phyloP scores from a whole-genome alignment of 371 early-diverging fungal genomes.

The Syncephalastrum monosporum region DNA sequence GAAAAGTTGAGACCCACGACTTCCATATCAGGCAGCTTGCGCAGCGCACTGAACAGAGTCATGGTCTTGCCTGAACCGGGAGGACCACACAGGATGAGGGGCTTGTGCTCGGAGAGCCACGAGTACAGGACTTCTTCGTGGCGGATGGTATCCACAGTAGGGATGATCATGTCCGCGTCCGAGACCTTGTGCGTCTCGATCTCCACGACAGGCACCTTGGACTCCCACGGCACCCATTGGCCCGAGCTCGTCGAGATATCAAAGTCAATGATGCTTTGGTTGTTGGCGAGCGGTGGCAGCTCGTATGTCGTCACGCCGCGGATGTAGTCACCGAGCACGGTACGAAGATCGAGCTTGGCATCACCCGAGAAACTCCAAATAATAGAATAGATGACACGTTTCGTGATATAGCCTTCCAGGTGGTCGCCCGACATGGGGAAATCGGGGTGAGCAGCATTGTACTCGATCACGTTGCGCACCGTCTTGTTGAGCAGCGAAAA shows the following conservation, averaged over 20 bases:
- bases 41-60: conserved; percentile 95
- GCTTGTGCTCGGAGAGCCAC: conserved; percentile 94
- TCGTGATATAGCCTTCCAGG: conserved; percentile 77
- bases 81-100: conserved; percentile 96
- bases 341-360: conserved; percentile 73
- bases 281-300: conserved; percentile 65
- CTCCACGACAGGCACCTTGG: conserved; percentile 91
- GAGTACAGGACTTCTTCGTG: conserved; percentile 96
- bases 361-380: conserved; percentile 98
- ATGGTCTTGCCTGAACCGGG: conserved; percentile 99
- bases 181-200: conserved; percentile 95
- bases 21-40: conserved; percentile 94
- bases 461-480: conserved; percentile 81
- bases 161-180: conserved; percentile 94
- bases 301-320: conserved; percentile 78
- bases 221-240: conserved; percentile 91
- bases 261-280: conserved; percentile 83
- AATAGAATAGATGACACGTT: conserved; percentile 78
- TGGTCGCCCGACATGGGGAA: conserved; percentile 85
- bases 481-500: conserved; percentile 91
- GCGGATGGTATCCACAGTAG: conserved; percentile 96
- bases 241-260: conserved; percentile 81
- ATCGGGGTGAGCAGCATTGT: conserved; percentile 88
- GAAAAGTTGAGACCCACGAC: conserved; percentile 98
- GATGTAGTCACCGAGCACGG: conserved; percentile 82